A percentile compares a stretch with the other conserved stretches of the same genome.
These are phyloP conservation scores for Puccinia horiana DNA, from an alignment of 1,284 basidiomycete genomes.

Conservation along the genomic window DNA sequence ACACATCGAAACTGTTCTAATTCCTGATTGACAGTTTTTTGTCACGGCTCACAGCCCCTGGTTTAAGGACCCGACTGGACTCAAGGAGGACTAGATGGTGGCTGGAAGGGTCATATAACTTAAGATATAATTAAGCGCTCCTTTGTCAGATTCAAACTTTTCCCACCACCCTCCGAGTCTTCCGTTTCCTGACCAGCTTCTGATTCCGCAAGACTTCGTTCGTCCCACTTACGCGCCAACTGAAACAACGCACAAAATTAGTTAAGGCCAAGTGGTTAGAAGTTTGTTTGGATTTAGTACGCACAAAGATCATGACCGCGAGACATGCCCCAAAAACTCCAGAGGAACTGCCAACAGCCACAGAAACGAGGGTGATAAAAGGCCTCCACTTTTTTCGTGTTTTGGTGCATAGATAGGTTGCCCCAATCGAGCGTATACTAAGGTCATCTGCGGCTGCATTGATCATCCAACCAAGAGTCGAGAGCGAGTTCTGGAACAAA, in stretches of 20 bases:
- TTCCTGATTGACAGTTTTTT: too few species aligned
- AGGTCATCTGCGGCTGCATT: slow-evolving; percentile 27
- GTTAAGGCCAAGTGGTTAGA: background rate
- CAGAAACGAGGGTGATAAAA: slow-evolving; percentile 33
- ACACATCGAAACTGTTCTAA: too few species aligned
- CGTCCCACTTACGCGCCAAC: slow-evolving; percentile 20
- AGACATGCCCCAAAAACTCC: slow-evolving; percentile 21
- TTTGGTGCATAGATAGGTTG: slow-evolving; percentile 32
- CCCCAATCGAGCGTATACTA: slow-evolving; percentile 18
- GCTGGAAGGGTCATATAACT: background rate
- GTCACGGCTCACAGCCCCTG: background rate
- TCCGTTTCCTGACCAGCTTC: background rate
- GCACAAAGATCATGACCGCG: slow-evolving; percentile 24
- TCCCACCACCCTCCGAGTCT: background rate
- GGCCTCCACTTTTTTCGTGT: slow-evolving; percentile 31
- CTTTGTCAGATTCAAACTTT: background rate
- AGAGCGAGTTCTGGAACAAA: slow-evolving; percentile 11
- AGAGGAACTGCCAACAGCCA: slow-evolving; percentile 16
- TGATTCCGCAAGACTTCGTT: background rate
- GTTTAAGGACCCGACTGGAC: background rate
- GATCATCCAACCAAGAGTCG: slow-evolving; percentile 31
- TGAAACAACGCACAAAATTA: background rate
- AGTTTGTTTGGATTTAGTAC: background rate
- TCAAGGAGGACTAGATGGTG: background rate
- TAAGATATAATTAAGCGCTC: background rate